These are phyloP conservation scores for Neotropicomus parvogracilis DNA, from an alignment of 1,284 basidiomycete species.

Conservation along the genomic window DNA sequence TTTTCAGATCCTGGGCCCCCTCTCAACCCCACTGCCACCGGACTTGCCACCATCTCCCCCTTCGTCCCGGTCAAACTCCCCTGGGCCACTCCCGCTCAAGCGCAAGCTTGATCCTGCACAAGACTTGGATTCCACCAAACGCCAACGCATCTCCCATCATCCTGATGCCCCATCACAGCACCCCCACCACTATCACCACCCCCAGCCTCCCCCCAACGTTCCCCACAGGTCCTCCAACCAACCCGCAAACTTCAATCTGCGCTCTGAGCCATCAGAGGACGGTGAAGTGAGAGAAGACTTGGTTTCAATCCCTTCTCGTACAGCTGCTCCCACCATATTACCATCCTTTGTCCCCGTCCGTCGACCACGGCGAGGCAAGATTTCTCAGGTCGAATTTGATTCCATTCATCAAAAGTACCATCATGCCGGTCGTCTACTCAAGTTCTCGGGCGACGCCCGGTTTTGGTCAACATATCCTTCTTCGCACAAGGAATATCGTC, in stretches of 20 bases:
- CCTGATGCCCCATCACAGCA: constrained; percentile 34
- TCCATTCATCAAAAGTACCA: constrained; percentile 63
- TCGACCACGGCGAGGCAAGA: constrained; percentile 57
- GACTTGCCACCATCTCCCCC: constrained; percentile 66
- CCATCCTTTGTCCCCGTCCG: constrained; percentile 56
- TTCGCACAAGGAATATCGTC: constrained; percentile 58
- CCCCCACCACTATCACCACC: constrained; percentile 31
- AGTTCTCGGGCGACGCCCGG: constrained; percentile 71
- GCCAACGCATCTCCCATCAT: constrained; percentile 46
- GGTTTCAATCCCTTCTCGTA: constrained; percentile 22
- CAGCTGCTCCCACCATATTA: constrained; percentile 32
- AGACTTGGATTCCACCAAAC: constrained; percentile 50
- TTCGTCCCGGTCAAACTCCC: constrained; percentile 58
- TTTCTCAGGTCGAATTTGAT: constrained; percentile 44
- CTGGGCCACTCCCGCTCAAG: constrained; percentile 48
- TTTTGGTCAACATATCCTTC: constrained; percentile 68
- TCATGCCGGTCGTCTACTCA: constrained; percentile 58
- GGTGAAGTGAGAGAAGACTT: constrained; percentile 52
- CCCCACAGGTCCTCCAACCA: constrained; percentile 32
- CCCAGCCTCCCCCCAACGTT: constrained; percentile 23
- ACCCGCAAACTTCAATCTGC: constrained; percentile 32
- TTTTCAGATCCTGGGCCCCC: constrained; percentile 55
- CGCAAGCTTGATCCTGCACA: constrained; percentile 54
- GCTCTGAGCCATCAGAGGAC: constrained; percentile 54
- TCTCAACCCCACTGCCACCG: constrained; percentile 54